Conservation (phyloP, 345 rosid species). For the Eucalyptus curtisii region DNA sequence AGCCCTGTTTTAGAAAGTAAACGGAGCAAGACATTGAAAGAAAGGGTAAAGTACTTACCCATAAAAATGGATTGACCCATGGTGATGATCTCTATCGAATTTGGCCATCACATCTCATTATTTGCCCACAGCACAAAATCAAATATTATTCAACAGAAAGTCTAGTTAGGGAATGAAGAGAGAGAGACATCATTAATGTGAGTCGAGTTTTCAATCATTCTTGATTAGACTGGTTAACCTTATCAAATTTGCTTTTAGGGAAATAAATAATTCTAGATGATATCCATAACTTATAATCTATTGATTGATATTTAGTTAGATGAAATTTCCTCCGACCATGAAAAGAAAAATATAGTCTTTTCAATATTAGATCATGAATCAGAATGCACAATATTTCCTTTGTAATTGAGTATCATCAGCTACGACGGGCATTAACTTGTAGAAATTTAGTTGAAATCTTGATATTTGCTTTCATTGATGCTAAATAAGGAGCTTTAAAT, state of each 20-base stretch:
- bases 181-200: not conserved
- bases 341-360: not conserved
- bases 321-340: not conserved
- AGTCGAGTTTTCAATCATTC: not conserved
- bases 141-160: not conserved
- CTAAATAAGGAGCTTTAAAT: not conserved
- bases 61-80: not conserved
- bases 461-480: not conserved
- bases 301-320: not conserved
- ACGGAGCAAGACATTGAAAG: not conserved
- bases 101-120: not conserved
- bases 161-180: not conserved
- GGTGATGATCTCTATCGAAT: not conserved
- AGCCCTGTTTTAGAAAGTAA: not conserved
- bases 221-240: not conserved
- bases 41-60: not conserved
- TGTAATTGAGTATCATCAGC: not conserved
- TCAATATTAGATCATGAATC: not conserved
- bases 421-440: not conserved
- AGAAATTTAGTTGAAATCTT: not conserved
- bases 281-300: not conserved
- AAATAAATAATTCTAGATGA: not conserved
- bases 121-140: not conserved
- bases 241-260: not conserved
- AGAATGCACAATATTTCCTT: accelerated